phyloP scores from a whole-genome alignment of 179 eudicot species.

The Beta macrorhiza region DNA sequence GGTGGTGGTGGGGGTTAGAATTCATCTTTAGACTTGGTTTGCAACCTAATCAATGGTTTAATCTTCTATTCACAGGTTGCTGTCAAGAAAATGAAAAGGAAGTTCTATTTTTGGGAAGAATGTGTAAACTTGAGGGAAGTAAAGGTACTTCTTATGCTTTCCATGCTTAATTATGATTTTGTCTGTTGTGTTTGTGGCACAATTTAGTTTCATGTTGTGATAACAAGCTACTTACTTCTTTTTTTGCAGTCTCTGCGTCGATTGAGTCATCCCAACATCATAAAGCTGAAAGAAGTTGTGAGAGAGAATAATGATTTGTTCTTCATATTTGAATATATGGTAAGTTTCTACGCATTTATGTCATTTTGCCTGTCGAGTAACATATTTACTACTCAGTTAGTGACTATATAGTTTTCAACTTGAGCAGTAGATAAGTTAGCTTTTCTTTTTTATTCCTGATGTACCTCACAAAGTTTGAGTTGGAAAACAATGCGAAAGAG shows the following conservation, averaged over 20 bases:
- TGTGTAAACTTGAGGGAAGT: slow-evolving; percentile 90
- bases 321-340: slow-evolving; percentile 97
- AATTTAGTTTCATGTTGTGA: background rate
- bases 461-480: background rate
- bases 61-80: slow-evolving; percentile 62
- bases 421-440: background rate
- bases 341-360: slow-evolving; percentile 26
- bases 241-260: slow-evolving; percentile 68
- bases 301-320: slow-evolving; percentile 74
- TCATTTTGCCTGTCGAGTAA: background rate
- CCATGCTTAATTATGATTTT: background rate
- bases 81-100: slow-evolving; percentile 94
- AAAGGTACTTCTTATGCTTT: slow-evolving; percentile 51
- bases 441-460: background rate
- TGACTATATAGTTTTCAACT: background rate
- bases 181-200: background rate
- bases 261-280: slow-evolving; percentile 89
- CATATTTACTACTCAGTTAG: background rate
- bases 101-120: slow-evolving; percentile 86
- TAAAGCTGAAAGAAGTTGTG: slow-evolving; percentile 94
- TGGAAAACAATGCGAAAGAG: background rate
- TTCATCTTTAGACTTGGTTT: background rate
- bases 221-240: slow-evolving; percentile 8
- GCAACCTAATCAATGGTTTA: background rate
- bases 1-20: background rate